A percentile compares a stretch with the other conserved stretches of the same genome.
Conservation (phyloP, 768 basidiomycete species). For the Chalciporus pseudorubinellus region DNA sequence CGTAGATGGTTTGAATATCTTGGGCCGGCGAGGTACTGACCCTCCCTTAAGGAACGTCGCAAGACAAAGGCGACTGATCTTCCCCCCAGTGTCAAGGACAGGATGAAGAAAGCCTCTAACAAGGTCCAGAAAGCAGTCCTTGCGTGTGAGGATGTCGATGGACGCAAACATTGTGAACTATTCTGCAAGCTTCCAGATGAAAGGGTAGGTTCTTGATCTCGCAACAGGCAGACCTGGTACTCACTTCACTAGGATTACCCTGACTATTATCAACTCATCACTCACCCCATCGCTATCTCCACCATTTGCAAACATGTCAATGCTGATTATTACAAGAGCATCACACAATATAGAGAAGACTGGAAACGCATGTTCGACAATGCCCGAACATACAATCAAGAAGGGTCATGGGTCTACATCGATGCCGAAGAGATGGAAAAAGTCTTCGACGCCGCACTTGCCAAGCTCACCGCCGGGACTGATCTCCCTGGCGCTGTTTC, state of each 20-base stretch:
- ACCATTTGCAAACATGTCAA: slow-evolving; percentile 77
- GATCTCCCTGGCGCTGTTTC: slow-evolving; percentile 73
- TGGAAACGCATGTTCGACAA: slow-evolving; percentile 93
- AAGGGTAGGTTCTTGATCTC: slow-evolving; percentile 41
- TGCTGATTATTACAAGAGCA: slow-evolving; percentile 67
- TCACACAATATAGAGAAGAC: slow-evolving; percentile 70
- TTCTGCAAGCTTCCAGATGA: slow-evolving; percentile 86
- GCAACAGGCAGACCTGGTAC: slow-evolving; percentile 4
- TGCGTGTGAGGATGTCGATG: slow-evolving; percentile 66
- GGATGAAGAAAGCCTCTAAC: slow-evolving; percentile 81
- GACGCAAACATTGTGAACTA: slow-evolving; percentile 80
- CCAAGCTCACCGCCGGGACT: slow-evolving; percentile 59
- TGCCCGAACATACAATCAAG: slow-evolving; percentile 90
- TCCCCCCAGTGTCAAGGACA: slow-evolving; percentile 57
- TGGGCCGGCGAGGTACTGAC: neutral
- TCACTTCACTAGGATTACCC: slow-evolving; percentile 69
- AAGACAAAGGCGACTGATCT: slow-evolving; percentile 68
- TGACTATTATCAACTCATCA: slow-evolving; percentile 89
- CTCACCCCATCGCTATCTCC: slow-evolving; percentile 82
- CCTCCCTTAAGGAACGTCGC: slow-evolving; percentile 68
- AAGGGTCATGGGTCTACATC: slow-evolving; percentile 92
- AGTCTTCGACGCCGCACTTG: slow-evolving; percentile 72
- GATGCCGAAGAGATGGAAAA: slow-evolving; percentile 95
- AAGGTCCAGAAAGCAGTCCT: slow-evolving; percentile 75
- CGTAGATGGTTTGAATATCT: slow-evolving; percentile 23